Base-by-base conservation (phyloP, 352 stramenopile species). In the Phytophthora palmivora region DNA sequence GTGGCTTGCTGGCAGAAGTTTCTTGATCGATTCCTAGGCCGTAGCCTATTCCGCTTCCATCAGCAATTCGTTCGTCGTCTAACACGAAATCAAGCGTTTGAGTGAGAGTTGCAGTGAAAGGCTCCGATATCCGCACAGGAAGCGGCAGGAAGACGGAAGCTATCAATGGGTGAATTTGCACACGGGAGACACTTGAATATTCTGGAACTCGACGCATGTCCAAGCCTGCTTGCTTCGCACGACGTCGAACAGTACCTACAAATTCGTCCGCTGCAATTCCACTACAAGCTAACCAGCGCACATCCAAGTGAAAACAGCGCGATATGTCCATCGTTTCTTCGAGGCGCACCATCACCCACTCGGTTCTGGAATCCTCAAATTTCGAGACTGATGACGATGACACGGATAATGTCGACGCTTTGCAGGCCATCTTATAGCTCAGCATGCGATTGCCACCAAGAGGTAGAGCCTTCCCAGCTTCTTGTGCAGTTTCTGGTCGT, bases 221-320 rank as follows among this genome's bases (percentile, higher is more conserved):
- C 22, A 92, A 61, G 5, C 78, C 70, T 8, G 74, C 68, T 50
- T 94, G 85, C 55, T 92, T 92, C 12, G 73, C 76, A 26, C 84
- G 85, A 33, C 85, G 81, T 37, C 76, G 71, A 26, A 94, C 59
- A 15, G 76, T 79, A 12, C 75, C 58, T 41, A 94, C 78, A 57
- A 94, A 92, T 37, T 94, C 85, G 42, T 94, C 85, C 0, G 82
- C 76, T 19, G 85, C 78, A 16, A 78, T 88, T 37, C 85, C 82
- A 50, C 83, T 91, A 64, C 85, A 94, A n/a, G 83, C 85, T 8
- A 92, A 63, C 85, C 85, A 94, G 4, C 83, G 81, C 22, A 94
- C 70, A 33, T 92, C 85, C 36, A 94, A 58, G 41, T 94, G 83
- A 30, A 82, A 94, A 22, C 64, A 89, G 21, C 75, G 75, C 8